Base-by-base conservation (phyloP, 345 rosid species). In the Citropsis articulata region DNA sequence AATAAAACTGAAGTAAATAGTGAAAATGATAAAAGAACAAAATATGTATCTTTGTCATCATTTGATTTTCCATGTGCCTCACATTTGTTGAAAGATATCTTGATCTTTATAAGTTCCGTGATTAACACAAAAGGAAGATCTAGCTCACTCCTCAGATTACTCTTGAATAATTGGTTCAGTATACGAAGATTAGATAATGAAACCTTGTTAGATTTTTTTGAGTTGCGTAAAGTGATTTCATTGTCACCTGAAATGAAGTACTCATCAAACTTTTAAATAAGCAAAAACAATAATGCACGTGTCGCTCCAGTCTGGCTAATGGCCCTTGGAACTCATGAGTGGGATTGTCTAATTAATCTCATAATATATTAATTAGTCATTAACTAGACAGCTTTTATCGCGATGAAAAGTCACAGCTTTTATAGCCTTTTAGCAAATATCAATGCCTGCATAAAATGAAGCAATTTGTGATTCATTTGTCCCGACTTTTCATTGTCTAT, bases 361-460 rank as follows among this genome's bases (percentile, higher is more conserved):
- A n/a, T 18, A 16, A 36, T 21, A 40, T 66, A 5, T 31, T 66
- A 18, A 53, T 33, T 1, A 45, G 18, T 13, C 6, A 25, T 66
- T 33, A 21, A 66, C 18, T 25, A 25, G n/a, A n/a, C 10, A 19
- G 57, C 42, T 66, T 62, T 74, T 19, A 42, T 42, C 42, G 69
- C 1, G 38, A 42, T 61, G 77, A 73, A 73, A 73, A 73, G 77
- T 12, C 77, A 57, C n/a, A 33, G 25, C 27, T 33, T 56, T 27
- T 64, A 14, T 72, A 33, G 35, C 76, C 66, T 72, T 71, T 22
- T 9, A 5, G 28, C 19, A 22, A 21, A 56, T 14, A 21, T 21
- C 50, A 12, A 13, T 45, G 50, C 13, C 5, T 1, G 18, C 50
- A 13, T 13, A 45, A 45, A 45, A 45, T 45, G 50, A 45, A 3